These are phyloP conservation scores for Botryotinia convoluta DNA, from an alignment of 2,329 filamentous ascomycete species.

Conservation along the genomic window DNA sequence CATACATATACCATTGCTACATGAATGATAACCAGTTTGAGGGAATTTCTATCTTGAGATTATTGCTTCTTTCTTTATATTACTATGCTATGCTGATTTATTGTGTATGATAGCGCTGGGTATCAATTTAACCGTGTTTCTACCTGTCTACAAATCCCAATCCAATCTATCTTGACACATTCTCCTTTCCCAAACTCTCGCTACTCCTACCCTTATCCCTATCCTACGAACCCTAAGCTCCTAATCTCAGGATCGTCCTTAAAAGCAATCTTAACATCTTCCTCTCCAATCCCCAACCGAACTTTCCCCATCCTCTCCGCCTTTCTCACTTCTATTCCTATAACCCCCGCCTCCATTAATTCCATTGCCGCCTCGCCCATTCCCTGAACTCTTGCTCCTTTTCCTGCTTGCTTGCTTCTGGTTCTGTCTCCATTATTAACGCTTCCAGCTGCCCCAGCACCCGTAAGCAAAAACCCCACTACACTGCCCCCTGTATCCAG, in stretches of 20 bases:
- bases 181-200: background rate
- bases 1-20: background rate
- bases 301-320: slow-evolving; percentile 87
- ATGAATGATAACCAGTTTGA: background rate
- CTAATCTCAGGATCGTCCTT: slow-evolving; percentile 84
- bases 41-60: background rate
- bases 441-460: background rate
- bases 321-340: slow-evolving; percentile 76
- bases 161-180: background rate
- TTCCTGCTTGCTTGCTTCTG: background rate
- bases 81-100: no score
- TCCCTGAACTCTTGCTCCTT: slow-evolving; percentile 49
- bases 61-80: background rate
- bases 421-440: background rate
- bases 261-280: slow-evolving; percentile 84
- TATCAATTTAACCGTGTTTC: background rate
- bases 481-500: slow-evolving; percentile 60
- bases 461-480: slow-evolving; percentile 52
- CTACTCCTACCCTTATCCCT: background rate
- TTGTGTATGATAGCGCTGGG: background rate
- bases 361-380: slow-evolving; percentile 75
- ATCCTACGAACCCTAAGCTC: slow-evolving; percentile 41
- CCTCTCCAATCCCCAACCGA: slow-evolving; percentile 79
- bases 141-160: background rate
- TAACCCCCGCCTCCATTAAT: slow-evolving; percentile 80